Evolutionary conservation across 768 basidiomycete genomes (phyloP).

Genomic region (Paxillus involutus): DNA sequence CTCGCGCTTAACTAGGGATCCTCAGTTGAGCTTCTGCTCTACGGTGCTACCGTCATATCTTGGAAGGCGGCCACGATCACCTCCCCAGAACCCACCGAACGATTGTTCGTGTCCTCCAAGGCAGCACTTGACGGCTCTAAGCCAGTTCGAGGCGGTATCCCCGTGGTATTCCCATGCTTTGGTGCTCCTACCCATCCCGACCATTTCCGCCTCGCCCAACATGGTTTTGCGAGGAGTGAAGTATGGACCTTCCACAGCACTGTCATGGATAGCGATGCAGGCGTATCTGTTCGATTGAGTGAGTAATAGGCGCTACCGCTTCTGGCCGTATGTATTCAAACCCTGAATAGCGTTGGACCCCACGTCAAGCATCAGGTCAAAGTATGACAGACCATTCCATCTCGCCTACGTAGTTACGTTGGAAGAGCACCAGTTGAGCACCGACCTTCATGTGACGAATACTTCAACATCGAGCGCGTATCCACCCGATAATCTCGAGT

Average conservation of each 20-base stretch:
- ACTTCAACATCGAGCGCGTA: constrained; percentile 43
- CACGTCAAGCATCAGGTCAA: constrained; percentile 51
- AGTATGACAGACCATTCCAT: constrained; percentile 66
- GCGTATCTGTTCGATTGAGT: constrained; percentile 81
- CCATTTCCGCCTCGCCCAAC: constrained; percentile 72
- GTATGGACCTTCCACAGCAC: constrained; percentile 68
- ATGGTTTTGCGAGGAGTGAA: constrained; percentile 87
- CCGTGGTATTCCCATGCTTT: constrained; percentile 83
- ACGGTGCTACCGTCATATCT: constrained; percentile 85
- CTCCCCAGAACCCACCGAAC: constrained; percentile 48
- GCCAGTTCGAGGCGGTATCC: constrained; percentile 61
- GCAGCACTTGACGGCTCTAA: constrained; percentile 80
- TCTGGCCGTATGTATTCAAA: constrained; percentile 2
- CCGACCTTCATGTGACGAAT: constrained; percentile 82
- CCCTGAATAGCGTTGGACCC: constrained; percentile 56
- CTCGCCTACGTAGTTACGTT: constrained; percentile 85
- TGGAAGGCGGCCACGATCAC: constrained; percentile 62
- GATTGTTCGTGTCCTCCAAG: constrained; percentile 81
- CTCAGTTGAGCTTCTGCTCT: constrained; percentile 63
- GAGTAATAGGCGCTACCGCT: constrained; percentile 24
- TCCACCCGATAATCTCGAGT: constrained; percentile 57
- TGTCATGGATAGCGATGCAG: constrained; percentile 65
- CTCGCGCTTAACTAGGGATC: constrained; percentile 49
- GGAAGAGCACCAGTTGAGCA: constrained; percentile 67
- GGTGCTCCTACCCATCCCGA: constrained; percentile 78